Percentiles rank a stretch among this genome's conserved stretches.
Evolutionary conservation across 1,139 yeast genomes (phyloP).

Genomic region (Magnusiomyces sp.): DNA sequence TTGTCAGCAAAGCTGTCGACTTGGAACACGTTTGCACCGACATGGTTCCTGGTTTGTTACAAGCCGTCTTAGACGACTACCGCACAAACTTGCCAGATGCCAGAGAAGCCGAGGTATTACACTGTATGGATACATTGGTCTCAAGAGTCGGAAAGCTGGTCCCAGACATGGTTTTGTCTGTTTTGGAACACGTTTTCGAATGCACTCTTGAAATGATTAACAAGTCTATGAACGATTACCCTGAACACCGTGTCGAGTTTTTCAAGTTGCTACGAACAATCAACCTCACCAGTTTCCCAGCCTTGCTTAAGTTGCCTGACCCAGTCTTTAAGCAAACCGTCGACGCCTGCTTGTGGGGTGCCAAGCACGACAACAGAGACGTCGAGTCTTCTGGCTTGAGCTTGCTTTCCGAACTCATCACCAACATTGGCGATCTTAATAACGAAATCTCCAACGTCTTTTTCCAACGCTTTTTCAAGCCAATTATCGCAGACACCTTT

Average conservation of each 20-base stretch:
- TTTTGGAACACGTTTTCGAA: slow-evolving; percentile 86
- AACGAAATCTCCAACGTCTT: slow-evolving; percentile 77
- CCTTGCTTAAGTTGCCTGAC: slow-evolving; percentile 80
- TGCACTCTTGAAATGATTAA: slow-evolving; percentile 93
- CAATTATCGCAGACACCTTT: slow-evolving; percentile 84
- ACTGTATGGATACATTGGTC: slow-evolving; percentile 88
- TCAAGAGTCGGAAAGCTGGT: slow-evolving; percentile 79
- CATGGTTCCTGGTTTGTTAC: slow-evolving; percentile 73
- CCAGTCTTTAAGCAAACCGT: slow-evolving; percentile 86
- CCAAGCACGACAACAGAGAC: slow-evolving; percentile 92
- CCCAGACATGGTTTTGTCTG: slow-evolving; percentile 82
- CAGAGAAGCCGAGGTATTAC: slow-evolving; percentile 93
- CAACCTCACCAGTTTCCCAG: slow-evolving; percentile 75
- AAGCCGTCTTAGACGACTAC: slow-evolving; percentile 86
- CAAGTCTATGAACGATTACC: slow-evolving; percentile 90
- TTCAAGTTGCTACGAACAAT: slow-evolving; percentile 83
- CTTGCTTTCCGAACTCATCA: slow-evolving; percentile 70
- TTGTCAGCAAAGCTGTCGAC: slow-evolving; percentile 79
- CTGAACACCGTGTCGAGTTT: slow-evolving; percentile 95
- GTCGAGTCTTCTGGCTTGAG: slow-evolving; percentile 87
- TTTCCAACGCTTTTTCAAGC: slow-evolving; percentile 81
- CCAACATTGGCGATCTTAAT: slow-evolving; percentile 73
- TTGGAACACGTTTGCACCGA: slow-evolving; percentile 78
- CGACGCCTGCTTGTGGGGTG: slow-evolving; percentile 96
- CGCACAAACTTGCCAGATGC: slow-evolving; percentile 87